A percentile compares a stretch with the other conserved stretches of the same genome.
Evolutionary conservation across 345 rosid genomes (phyloP).

Genomic region (Excoecaria cochinchinensis): DNA sequence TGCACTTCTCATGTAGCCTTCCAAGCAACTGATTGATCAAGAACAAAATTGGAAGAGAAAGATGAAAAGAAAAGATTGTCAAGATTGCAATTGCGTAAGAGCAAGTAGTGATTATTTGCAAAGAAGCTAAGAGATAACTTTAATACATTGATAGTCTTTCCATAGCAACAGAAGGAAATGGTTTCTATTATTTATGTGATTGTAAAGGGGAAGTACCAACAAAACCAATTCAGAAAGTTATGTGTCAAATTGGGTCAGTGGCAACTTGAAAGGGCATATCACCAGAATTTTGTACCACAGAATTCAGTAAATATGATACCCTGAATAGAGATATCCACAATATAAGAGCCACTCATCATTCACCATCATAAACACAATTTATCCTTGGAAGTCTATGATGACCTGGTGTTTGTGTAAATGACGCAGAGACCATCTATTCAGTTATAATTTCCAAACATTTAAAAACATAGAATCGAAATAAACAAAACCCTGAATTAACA

Average conservation of each 20-base stretch:
- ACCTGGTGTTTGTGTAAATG: neutral
- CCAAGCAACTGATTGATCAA: slow-evolving; percentile 47
- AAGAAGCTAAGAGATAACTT: neutral
- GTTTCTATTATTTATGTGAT: neutral
- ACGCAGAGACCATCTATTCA: neutral
- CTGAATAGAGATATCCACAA: neutral
- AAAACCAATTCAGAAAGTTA: neutral
- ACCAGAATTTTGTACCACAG: neutral
- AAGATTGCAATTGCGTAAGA: neutral
- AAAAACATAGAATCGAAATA: neutral
- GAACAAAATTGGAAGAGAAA: neutral
- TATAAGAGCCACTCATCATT: neutral
- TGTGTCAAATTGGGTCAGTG: neutral
- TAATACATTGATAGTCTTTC: neutral
- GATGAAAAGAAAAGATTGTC: neutral
- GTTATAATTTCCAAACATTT: neutral
- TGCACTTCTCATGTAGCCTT: slow-evolving; percentile 59
- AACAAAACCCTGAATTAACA: neutral
- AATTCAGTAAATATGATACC: neutral
- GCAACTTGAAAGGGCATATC: neutral
- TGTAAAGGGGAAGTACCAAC: neutral
- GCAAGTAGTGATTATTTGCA: neutral
- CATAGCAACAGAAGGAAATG: neutral
- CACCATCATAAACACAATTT: neutral
- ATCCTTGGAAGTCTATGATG: neutral